A percentile compares a stretch with the other conserved stretches of the same genome.
phyloP scores from a whole-genome alignment of 805 yeast species.

The Candida maltosa region DNA sequence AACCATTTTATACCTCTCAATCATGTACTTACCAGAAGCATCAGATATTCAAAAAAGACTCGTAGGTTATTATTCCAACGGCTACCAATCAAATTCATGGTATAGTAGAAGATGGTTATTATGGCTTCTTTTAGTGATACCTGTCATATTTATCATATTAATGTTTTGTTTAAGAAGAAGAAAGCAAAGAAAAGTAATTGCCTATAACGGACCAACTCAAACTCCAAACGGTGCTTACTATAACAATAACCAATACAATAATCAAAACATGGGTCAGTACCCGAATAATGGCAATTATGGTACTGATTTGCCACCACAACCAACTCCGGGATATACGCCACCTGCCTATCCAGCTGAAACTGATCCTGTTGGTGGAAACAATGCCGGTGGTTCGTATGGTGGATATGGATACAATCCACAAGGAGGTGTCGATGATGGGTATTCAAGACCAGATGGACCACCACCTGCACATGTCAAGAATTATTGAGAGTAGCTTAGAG shows the following conservation, averaged over 20 bases:
- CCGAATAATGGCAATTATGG: too few species aligned
- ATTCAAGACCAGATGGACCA: constrained; percentile 5
- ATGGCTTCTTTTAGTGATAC: constrained; percentile 5
- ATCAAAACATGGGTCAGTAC: constrained; percentile 1
- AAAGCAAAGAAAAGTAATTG: constrained; percentile 1
- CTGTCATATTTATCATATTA: constrained; percentile 2
- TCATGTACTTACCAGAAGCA: constrained; percentile 3
- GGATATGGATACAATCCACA: constrained; percentile 1
- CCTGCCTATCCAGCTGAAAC: constrained; percentile 5
- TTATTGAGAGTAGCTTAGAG: not conserved
- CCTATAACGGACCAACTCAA: constrained; percentile 1
- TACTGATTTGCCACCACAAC: too few species aligned
- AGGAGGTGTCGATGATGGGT: constrained; percentile 1
- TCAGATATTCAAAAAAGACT: constrained; percentile 1
- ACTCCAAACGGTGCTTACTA: constrained; percentile 4
- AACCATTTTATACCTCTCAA: not conserved
- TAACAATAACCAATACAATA: constrained; percentile 5
- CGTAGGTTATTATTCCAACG: not conserved
- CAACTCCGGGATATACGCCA: constrained; percentile 5
- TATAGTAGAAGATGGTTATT: constrained; percentile 4
- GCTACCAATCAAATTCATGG: too few species aligned
- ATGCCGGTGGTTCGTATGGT: not conserved
- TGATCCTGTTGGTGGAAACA: constrained; percentile 1
- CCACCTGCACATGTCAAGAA: constrained; percentile 7
- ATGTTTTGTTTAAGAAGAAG: constrained; percentile 4